Base-by-base conservation (phyloP, 1,139 yeast species). In the Scheffersomyces lignicola region DNA sequence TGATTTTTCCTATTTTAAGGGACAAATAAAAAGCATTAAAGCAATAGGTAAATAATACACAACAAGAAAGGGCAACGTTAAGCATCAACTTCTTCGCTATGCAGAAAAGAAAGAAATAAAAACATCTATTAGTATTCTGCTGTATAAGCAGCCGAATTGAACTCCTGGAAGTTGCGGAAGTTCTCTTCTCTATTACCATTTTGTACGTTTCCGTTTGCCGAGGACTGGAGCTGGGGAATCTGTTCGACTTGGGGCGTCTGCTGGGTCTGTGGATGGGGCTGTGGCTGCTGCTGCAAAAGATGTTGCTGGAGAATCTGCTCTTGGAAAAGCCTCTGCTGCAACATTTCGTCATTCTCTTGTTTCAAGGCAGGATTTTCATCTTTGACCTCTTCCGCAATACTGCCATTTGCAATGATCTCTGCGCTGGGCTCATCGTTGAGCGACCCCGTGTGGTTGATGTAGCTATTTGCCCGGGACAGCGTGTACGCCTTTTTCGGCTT, bases 401-500 rank as follows among this genome's bases (percentile, higher is more conserved):
- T 10, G n/a, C 20, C 20, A 26, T 14, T 14, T 7, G 4, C 10
- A 23, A 23, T 23, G 16, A 7, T 7, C 3, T 16, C 11, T 16
- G 9, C 13, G 16, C 16, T 24, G 8, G 28, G 10, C 9, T 26
- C 29, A 4, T 26, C 29, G 18, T 14, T 5, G 18, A n/a, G 18
- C 9, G 9, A 5, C 5, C 29, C 29, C 14, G 14, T 24, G 10
- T 25, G 31, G 32, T 32, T 32, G 4, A 33, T 30, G 29, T 34
- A 49, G 20, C 47, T 43, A 20, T 41, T 41, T 11, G 56, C 32
- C 32, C 54, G 42, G 4, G 52, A 23, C 38, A 37, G 54, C 8
- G 48, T 26, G 11, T 52, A 38, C 5, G 58, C 31, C 40, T 66
- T 72, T 46, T 75, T 76, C 4, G 78, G 76, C 49, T 73, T 75